Conservation (phyloP, 129 eudicot genomes). For the sunflower (Helianthus annuus) region HanXRQr2.0-SUNRISE NC_035441.2:113243279-113243778, state of each 20-base stretch:
- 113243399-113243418: background rate
- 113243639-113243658: constrained; percentile 10
- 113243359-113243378: too few relatives aligned
- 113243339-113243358: too few relatives aligned
- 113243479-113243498: constrained; percentile 13
- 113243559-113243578: constrained; percentile 21
- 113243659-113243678: constrained; percentile 23
- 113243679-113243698: background rate
- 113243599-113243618: constrained; percentile 15
- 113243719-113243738: background rate
- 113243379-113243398: too few relatives aligned
- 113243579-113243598: constrained; percentile 27
- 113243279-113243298: too few relatives aligned
- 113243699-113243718: background rate
- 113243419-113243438: background rate
- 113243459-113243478: constrained; percentile 5
- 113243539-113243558: constrained; percentile 21
- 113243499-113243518: constrained; percentile 14
- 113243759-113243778: background rate
- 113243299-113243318: too few relatives aligned
- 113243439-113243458: constrained; percentile 17
- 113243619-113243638: background rate
- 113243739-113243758: background rate
- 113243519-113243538: constrained; percentile 19
- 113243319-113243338: too few relatives aligned